Evolutionary conservation across 1,284 basidiomycete species (phyloP), one percentile per base, ranked within the genome.

Genomic region (Wolfiporia cocos): DNA sequence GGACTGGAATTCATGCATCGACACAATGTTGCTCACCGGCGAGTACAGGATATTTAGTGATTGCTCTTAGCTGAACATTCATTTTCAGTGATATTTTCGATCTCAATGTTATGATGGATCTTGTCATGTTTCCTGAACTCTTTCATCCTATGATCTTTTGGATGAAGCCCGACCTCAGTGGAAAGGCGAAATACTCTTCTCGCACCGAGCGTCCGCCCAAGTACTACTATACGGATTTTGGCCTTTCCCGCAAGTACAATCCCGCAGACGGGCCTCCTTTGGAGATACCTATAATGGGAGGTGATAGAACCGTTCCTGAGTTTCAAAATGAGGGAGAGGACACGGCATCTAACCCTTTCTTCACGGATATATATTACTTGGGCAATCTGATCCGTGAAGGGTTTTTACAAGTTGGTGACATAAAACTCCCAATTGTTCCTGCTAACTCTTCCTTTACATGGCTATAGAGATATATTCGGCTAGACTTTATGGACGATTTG

Each of bases 301-400:
- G 43, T 6, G 47, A 48, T 22, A 40, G 24, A 15, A 33, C 20
- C 19, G 39, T 40, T 15, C 31, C 39, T 2, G 39, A 40, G 21
- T 40, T 40, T 21, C 39, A 40, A n/a, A 28, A 23, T 5, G 39
- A 40, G 12, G 31, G 39, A 1, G 31, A 40, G 26, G 37, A 42
- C 18, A 24, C 37, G 6, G 40, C 44, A 1, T 46, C 41, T 14
- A 41, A 63, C 37, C 61, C 59, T 2, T 62, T 58, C 33, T 49
- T 49, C 0, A 51, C 49, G 0, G 60, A 61, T 21, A 37, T 60
- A 1, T 61, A 62, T 44, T 57, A 56, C 31, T 24, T 61, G 2
- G 58, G 58, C 1, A 58, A 57, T 29, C 22, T 55, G 31, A 45
- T 62, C 3, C 43, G 70, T 68, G 50, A 37, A 17, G 14, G 26